Conservation (phyloP, 2,329 filamentous ascomycete species). For the Ascosphaera aggregata region DNA sequence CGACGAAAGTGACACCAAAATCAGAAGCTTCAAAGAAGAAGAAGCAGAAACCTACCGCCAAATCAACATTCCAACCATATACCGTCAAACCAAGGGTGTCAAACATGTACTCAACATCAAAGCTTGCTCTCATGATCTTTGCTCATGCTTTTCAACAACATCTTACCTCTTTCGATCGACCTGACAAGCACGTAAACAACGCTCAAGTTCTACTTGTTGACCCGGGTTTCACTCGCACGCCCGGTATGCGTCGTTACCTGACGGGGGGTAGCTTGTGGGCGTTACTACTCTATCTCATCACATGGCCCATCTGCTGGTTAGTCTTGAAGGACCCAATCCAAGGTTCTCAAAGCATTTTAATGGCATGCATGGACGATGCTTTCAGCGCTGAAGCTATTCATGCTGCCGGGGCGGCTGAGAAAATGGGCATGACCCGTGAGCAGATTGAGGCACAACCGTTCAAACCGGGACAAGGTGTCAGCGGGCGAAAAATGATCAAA, state of each 20-base stretch:
- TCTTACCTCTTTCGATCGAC: constrained; percentile 58
- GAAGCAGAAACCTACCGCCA: constrained; percentile 1
- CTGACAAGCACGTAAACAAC: constrained; percentile 62
- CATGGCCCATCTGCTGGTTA: constrained; percentile 68
- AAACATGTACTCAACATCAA: constrained; percentile 37
- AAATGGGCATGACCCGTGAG: constrained; percentile 1
- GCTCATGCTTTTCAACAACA: constrained; percentile 84
- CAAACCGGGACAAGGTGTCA: constrained; percentile 2
- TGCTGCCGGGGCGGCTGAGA: constrained; percentile 1
- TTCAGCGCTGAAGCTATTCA: constrained; percentile 31
- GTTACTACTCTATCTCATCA: constrained; percentile 48
- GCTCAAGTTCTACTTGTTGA: constrained; percentile 70
- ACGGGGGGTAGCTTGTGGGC: constrained; percentile 66
- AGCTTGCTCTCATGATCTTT: constrained; percentile 68
- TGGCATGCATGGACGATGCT: constrained; percentile 59
- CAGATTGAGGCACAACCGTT: neutral
- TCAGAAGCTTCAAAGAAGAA: neutral
- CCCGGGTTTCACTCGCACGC: constrained; percentile 63
- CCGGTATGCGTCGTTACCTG: constrained; percentile 69
- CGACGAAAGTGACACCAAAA: constrained; percentile 3
- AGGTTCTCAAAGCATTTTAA: constrained; percentile 70
- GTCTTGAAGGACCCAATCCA: constrained; percentile 63
- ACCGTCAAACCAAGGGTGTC: constrained; percentile 2
- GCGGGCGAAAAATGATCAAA: constrained; percentile 55
- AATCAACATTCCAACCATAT: constrained; percentile 6